Conservation (phyloP, 2,329 filamentous ascomycete species). For the Thelonectria discophora region DNA sequence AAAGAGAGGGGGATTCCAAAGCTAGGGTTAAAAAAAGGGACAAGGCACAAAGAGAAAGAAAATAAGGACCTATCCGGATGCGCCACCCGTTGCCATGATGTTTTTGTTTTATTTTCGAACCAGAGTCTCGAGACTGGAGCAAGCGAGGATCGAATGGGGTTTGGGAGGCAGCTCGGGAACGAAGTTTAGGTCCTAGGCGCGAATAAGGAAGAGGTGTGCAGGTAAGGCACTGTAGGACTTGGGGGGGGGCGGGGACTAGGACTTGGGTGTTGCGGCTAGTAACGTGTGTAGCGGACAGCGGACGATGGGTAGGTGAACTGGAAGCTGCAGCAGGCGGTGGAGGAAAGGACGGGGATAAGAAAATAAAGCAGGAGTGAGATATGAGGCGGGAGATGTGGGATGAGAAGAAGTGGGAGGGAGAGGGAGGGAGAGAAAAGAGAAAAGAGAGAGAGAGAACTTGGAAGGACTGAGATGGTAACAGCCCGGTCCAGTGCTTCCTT, state of each 20-base stretch:
- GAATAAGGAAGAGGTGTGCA: constrained; percentile 35
- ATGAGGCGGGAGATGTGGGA: too few species aligned
- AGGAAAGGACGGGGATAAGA: neutral
- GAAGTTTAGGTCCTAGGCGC: constrained; percentile 37
- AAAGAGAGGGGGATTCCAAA: constrained; percentile 18
- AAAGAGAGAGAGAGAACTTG: too few species aligned
- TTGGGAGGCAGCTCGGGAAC: constrained; percentile 42
- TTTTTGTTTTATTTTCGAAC: constrained; percentile 35
- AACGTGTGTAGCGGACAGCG: constrained; percentile 15
- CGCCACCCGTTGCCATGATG: constrained; percentile 39
- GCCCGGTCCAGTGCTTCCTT: too few species aligned
- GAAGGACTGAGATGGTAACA: too few species aligned
- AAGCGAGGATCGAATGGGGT: constrained; percentile 14
- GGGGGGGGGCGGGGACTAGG: constrained; percentile 37
- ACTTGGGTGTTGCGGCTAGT: constrained; percentile 32
- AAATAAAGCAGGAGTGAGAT: neutral
- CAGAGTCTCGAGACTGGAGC: constrained; percentile 1
- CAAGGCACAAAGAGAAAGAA: constrained; percentile 22
- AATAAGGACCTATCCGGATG: constrained; percentile 25
- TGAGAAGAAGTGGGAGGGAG: too few species aligned
- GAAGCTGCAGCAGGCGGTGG: neutral
- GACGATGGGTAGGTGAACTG: constrained; percentile 13
- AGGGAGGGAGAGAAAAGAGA: too few species aligned
- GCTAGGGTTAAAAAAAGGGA: constrained; percentile 5
- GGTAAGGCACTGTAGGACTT: constrained; percentile 40